Base-by-base conservation (phyloP, 2,329 filamentous ascomycete genomes). In the Fusarium sp. region DNA sequence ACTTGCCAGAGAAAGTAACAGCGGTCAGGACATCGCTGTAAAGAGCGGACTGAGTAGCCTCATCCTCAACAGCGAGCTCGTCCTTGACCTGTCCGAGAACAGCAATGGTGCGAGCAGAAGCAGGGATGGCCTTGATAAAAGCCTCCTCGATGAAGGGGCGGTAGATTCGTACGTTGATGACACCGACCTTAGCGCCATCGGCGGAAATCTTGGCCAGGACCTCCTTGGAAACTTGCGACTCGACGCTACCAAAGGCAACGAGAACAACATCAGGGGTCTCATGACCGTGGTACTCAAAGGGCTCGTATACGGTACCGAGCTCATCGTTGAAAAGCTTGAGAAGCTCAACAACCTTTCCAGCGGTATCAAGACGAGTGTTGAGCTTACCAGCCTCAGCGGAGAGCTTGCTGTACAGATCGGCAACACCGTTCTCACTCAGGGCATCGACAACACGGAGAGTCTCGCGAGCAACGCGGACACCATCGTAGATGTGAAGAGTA, bases 231-330 rank as follows among this genome's bases (percentile, higher is more conserved):
- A 98, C 83, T 72, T 96, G 94, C 15, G 92, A 89, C 82, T 99
- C 96, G 7, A 94, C 88, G 62, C 93, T 97, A 71, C 96, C 96
- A 73, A 99, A 97, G 43, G 93, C 92, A 28, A 98, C 94, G 32
- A 98, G 83, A 17, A 99, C 93, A 11, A 89, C 89, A 68, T 95
- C 91, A 6, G 96, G 88, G 42, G 88, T 83, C 47, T 87, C 83
- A 76, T 98, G 93, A 23, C 96, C 96, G 74, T 91, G 87, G 82
- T 99, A 99, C 81, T 99, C 96, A 73, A 98, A 99, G 8, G 93
- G 88, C 74, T 90, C 87, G 78, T 99, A 99, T 69, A 95, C 89
- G 43, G 96, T 98, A 59, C 95, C 96, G 23, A 99, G 89, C 82
- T 98, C 94, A 65, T 89, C 88, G 79, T 98, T 99, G 81, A 96